Base-by-base conservation (phyloP, 306 rosid genomes). In the Dalbergia oliveri region DNA sequence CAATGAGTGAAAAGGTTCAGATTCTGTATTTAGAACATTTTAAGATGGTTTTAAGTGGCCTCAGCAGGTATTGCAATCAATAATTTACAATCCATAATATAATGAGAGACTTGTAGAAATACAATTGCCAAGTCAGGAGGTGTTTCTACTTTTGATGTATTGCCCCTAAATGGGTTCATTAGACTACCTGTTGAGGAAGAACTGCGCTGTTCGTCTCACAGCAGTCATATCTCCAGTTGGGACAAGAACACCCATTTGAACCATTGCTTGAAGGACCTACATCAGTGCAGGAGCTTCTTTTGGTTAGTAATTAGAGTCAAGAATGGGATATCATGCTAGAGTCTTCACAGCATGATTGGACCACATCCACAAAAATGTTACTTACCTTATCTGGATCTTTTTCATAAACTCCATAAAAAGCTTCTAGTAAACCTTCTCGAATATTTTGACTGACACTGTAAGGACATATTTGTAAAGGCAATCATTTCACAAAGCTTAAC, bases 151-250 rank as follows among this genome's bases (percentile, higher is more conserved):
- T 66, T 63, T 61, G 33, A 71, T 64, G 47, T 6, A 63, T 82
- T 47, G 64, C 78, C 68, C 71, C 76, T 68, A 80, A 63, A 69
- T 76, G 81, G 75, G 62, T 76, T 72, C 51, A 83, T 63, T 63
- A 13, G 64, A 23, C 72, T 79, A 96, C 98, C 98, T 96, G 51
- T 89, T 90, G 72, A 93, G 99, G 84, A 96, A 96, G 88, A 96
- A 96, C 78, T 86, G 97, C 56, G 99, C 97, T 39, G 99, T 96
- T 78, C 98, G 91, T 83, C 91, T 91, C 79, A 96, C 98, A 85
- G 98, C 97, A 21, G 99, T 93, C 99, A 96, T 87, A 87, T 96
- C 97, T 87, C 99, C 99, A 63, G 99, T 96, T 44, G 98, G 98
- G 89, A 93, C 99, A 86, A 96, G 99, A 86, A 96, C 98, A 58